A percentile compares a stretch with the other conserved stretches of the same genome.
Evolutionary conservation across 2,329 filamentous ascomycete species (phyloP).

Genomic region (Fusarium sp.): DNA sequence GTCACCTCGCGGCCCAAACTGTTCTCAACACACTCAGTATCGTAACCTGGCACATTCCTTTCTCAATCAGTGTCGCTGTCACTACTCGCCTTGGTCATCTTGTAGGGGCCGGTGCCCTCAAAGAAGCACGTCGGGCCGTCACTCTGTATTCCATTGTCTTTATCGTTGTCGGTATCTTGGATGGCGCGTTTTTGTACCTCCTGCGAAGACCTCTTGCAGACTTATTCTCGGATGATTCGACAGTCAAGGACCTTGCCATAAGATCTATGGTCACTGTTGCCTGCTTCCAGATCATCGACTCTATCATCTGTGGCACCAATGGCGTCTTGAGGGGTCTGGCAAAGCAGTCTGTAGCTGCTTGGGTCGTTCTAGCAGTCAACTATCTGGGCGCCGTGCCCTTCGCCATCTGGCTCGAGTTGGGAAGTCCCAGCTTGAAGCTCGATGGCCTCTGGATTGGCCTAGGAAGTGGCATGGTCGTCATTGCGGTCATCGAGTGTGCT

Average conservation of each 20-base stretch:
- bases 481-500: slow-evolving; percentile 38
- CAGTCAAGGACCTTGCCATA: slow-evolving; percentile 24
- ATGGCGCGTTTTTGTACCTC: slow-evolving; percentile 29
- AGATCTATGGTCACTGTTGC: slow-evolving; percentile 31
- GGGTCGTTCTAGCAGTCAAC: slow-evolving; percentile 37
- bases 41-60: slow-evolving; percentile 57
- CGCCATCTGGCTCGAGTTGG: slow-evolving; percentile 37
- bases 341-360: slow-evolving; percentile 37
- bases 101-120: slow-evolving; percentile 50
- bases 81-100: slow-evolving; percentile 57
- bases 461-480: slow-evolving; percentile 41
- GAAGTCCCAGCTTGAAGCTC: slow-evolving; percentile 39
- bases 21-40: slow-evolving; percentile 55
- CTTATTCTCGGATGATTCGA: slow-evolving; percentile 35
- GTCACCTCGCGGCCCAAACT: slow-evolving; percentile 56
- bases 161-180: slow-evolving; percentile 22
- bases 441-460: slow-evolving; percentile 43
- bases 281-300: slow-evolving; percentile 37
- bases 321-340: slow-evolving; percentile 35
- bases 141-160: slow-evolving; percentile 33
- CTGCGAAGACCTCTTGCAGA: slow-evolving; percentile 24
- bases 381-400: slow-evolving; percentile 36
- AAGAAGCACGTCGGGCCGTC: slow-evolving; percentile 30
- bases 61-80: slow-evolving; percentile 56
- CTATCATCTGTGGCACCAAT: slow-evolving; percentile 36